A percentile compares a stretch with the other conserved stretches of the same genome.
phyloP scores from a whole-genome alignment of 345 rosid species.

The Psidium friedrichsthalianum region DNA sequence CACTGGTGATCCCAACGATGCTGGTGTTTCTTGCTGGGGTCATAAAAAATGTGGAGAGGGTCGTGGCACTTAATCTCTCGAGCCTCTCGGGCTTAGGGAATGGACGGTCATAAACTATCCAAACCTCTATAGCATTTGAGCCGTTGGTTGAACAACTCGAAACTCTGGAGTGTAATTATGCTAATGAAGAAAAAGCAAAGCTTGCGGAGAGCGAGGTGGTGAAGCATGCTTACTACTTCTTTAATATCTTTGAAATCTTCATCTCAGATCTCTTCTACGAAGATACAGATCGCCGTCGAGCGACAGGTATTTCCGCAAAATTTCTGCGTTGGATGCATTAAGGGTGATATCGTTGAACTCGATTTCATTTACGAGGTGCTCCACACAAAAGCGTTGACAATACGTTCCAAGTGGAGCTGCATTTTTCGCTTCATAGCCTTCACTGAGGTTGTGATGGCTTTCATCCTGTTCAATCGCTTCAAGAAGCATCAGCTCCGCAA shows the following conservation, averaged over 20 bases:
- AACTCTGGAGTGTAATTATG: accelerated
- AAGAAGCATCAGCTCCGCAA: not conserved
- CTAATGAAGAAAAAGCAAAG: not conserved
- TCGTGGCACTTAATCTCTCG: not conserved
- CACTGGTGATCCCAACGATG: not conserved
- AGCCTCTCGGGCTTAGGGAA: not conserved
- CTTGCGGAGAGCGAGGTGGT: not conserved
- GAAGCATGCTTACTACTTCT: not conserved
- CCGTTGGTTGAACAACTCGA: not conserved
- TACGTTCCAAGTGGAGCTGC: accelerated
- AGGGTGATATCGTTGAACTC: not conserved
- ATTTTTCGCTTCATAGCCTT: not conserved
- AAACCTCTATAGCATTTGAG: not conserved
- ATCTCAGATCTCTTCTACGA: not conserved
- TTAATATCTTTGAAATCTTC: not conserved
- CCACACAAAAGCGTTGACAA: not conserved
- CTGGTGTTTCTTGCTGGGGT: not conserved
- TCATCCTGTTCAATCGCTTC: not conserved
- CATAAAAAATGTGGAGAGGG: not conserved
- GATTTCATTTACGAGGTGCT: not conserved
- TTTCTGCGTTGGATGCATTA: not conserved
- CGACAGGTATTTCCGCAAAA: accelerated
- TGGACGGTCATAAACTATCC: not conserved
- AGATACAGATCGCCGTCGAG: accelerated
- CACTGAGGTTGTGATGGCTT: not conserved